phyloP scores from a whole-genome alignment of 192 early-diverging fungal genomes.

The Backusella circina region DNA sequence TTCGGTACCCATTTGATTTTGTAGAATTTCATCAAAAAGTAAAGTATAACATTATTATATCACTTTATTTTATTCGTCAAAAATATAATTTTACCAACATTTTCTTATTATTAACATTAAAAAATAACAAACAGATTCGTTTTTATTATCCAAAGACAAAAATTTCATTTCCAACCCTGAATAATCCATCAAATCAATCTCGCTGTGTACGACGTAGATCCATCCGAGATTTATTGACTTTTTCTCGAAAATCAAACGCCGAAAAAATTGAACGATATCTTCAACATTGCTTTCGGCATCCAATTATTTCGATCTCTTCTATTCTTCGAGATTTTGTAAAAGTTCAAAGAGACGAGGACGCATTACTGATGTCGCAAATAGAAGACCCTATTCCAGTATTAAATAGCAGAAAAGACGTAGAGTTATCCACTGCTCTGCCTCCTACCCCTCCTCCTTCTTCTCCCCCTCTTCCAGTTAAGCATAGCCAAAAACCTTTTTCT shows the following conservation, averaged over 20 bases:
- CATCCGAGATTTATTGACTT: slow-evolving; percentile 16
- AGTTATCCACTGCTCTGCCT: neutral
- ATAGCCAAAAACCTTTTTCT: neutral
- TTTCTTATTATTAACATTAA: neutral
- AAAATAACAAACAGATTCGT: slow-evolving; percentile 24
- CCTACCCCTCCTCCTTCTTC: neutral
- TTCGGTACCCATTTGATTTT: slow-evolving; percentile 32
- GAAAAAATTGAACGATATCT: slow-evolving; percentile 51
- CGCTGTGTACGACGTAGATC: slow-evolving; percentile 11
- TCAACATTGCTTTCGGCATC: slow-evolving; percentile 37
- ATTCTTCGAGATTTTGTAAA: slow-evolving; percentile 46
- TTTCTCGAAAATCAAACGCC: slow-evolving; percentile 36
- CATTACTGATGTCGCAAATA: neutral
- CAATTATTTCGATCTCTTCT: slow-evolving; percentile 33
- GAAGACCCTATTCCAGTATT: neutral
- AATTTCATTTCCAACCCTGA: slow-evolving; percentile 21
- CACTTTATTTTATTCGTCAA: neutral
- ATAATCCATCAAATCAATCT: slow-evolving; percentile 10
- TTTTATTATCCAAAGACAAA: slow-evolving; percentile 28
- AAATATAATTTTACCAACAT: neutral
- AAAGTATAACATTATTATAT: neutral
- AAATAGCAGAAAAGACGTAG: neutral
- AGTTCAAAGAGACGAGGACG: slow-evolving; percentile 47
- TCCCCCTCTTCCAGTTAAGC: neutral
- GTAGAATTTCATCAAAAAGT: slow-evolving; percentile 39